Conservation (phyloP, 495 filamentous ascomycete genomes). For the Paragyromitra xinjiangensis region DNA sequence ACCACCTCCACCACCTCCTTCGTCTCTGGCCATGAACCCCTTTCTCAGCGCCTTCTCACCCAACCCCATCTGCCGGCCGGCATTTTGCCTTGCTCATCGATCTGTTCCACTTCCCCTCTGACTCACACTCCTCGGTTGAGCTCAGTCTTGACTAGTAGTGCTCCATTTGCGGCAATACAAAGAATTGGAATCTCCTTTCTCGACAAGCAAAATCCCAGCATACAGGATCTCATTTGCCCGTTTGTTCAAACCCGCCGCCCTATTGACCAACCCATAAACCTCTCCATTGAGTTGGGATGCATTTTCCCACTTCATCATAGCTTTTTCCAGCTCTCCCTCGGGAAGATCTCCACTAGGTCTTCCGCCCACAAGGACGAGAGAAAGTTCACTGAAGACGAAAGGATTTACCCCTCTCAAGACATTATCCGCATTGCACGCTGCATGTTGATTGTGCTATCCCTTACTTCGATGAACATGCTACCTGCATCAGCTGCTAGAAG, state of each 20-base stretch:
- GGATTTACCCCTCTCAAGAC: background rate
- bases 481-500: background rate
- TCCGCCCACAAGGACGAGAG: background rate
- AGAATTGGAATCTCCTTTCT: background rate
- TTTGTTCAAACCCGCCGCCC: background rate
- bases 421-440: background rate
- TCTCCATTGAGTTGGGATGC: background rate
- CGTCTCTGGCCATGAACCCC: too few relatives aligned
- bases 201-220: background rate
- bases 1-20: too few relatives aligned
- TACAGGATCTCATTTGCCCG: background rate
- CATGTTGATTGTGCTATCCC: too few relatives aligned
- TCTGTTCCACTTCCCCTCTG: background rate
- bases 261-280: background rate
- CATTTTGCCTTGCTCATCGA: too few relatives aligned
- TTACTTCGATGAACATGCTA: background rate
- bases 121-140: background rate
- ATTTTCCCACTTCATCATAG: background rate
- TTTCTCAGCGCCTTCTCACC: too few relatives aligned
- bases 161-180: background rate
- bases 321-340: background rate
- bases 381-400: background rate
- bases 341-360: background rate
- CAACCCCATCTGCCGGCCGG: too few relatives aligned
- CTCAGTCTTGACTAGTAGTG: background rate